phyloP scores from a whole-genome alignment of 1,139 yeast species.

The Sugiyamaella paludigena region DNA sequence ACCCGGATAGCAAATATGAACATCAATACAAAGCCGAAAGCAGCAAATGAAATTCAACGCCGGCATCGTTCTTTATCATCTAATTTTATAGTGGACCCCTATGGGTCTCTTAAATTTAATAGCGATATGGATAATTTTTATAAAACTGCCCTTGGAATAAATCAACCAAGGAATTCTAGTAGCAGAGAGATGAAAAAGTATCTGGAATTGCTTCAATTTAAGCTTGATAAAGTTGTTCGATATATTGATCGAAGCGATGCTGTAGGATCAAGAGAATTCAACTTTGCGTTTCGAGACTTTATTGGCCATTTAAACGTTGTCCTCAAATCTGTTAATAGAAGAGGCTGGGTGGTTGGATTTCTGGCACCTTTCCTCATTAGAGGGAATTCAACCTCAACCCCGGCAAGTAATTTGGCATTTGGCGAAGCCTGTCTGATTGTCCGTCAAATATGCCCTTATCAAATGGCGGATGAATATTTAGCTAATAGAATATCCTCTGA shows the following conservation, averaged over 20 bases:
- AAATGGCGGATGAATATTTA: slow-evolving; percentile 15
- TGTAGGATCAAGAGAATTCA: slow-evolving; percentile 20
- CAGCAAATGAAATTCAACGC: not conserved
- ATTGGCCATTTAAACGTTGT: slow-evolving; percentile 30
- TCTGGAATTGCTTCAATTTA: slow-evolving; percentile 21
- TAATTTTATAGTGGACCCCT: slow-evolving; percentile 11
- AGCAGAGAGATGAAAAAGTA: slow-evolving; percentile 19
- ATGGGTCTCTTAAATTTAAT: slow-evolving; percentile 21
- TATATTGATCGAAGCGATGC: slow-evolving; percentile 15
- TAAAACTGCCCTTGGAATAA: slow-evolving; percentile 5
- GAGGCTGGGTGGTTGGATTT: slow-evolving; percentile 23
- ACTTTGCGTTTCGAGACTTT: slow-evolving; percentile 33
- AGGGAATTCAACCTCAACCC: slow-evolving; percentile 12
- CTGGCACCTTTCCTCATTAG: slow-evolving; percentile 24
- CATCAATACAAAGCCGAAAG: not conserved
- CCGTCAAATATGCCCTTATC: slow-evolving; percentile 6
- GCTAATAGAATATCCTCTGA: slow-evolving; percentile 14
- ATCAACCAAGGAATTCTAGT: not conserved
- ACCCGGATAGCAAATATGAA: slow-evolving; percentile 2
- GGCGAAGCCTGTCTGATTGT: slow-evolving; percentile 11
- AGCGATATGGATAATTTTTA: slow-evolving; percentile 26
- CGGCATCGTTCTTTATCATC: not conserved
- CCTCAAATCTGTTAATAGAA: slow-evolving; percentile 21
- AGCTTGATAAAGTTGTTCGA: slow-evolving; percentile 20
- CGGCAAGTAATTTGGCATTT: slow-evolving; percentile 8